These are phyloP conservation scores for Phaeophleospora eucalypticola DNA, from an alignment of 2,329 filamentous ascomycete genomes.

Conservation along the genomic window DNA sequence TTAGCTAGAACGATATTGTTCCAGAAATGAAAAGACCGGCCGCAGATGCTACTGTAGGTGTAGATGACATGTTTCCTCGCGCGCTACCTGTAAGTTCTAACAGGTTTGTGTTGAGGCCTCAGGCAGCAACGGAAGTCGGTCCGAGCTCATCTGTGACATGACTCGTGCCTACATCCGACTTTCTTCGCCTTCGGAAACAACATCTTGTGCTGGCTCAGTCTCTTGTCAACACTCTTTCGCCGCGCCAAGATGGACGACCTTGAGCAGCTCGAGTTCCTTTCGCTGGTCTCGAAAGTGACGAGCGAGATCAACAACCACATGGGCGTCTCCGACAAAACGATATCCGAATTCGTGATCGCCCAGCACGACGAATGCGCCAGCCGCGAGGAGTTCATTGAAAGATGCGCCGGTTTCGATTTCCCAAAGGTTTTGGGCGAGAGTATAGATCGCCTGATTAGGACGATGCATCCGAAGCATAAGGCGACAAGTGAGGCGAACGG, in stretches of 20 bases:
- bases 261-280: conserved; percentile 84
- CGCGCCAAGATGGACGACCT: conserved; percentile 77
- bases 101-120: no score
- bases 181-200: no score
- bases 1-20: no score
- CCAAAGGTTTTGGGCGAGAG: conserved; percentile 84
- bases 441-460: conserved; percentile 80
- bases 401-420: conserved; percentile 74
- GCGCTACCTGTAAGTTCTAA: no score
- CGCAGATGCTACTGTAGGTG: no score
- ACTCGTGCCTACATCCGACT: no score
- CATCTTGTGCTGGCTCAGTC: no score
- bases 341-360: conserved; percentile 93
- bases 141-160: no score
- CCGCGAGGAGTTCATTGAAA: conserved; percentile 69
- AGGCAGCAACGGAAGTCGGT: no score
- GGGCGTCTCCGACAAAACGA: conserved; percentile 85
- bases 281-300: conserved; percentile 89
- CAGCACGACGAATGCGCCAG: conserved; percentile 73
- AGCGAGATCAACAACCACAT: conserved; percentile 93
- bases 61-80: no score
- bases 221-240: no score
- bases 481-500: conserved; percentile 37
- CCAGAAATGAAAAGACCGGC: no score
- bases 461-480: conserved; percentile 89